A percentile compares a stretch with the other conserved stretches of the same genome.
Evolutionary conservation across 352 stramenopile genomes (phyloP).

Genomic region (Phytophthora agathidicida): DNA sequence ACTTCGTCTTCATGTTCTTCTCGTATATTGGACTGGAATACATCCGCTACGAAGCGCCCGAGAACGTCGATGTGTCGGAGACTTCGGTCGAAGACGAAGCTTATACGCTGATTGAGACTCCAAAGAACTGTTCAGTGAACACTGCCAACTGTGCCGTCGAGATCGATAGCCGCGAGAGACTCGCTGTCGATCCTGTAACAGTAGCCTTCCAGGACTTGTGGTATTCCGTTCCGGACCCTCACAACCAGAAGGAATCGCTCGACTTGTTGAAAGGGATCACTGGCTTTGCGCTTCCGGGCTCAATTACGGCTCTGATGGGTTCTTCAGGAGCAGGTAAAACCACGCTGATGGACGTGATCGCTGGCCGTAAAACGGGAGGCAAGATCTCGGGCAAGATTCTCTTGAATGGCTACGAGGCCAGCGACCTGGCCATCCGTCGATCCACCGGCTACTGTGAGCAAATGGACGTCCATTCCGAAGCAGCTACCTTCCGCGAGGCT

Average conservation of each 20-base stretch:
- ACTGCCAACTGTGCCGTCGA: slow-evolving; percentile 9
- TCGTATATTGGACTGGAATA: slow-evolving; percentile 18
- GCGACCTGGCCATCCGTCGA: slow-evolving; percentile 18
- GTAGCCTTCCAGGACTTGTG: slow-evolving; percentile 46
- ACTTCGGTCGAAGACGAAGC: slow-evolving; percentile 6
- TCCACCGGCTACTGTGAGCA: slow-evolving; percentile 24
- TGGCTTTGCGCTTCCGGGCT: slow-evolving; percentile 26
- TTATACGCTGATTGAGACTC: slow-evolving; percentile 20
- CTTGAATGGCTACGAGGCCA: slow-evolving; percentile 26
- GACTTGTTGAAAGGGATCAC: slow-evolving; percentile 27
- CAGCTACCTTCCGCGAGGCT: slow-evolving; percentile 16
- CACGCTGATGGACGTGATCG: slow-evolving; percentile 29
- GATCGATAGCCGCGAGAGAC: slow-evolving; percentile 7
- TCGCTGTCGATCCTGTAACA: slow-evolving; percentile 33
- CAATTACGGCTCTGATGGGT: slow-evolving; percentile 37
- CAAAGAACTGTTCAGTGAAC: slow-evolving; percentile 8
- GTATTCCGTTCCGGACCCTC: slow-evolving; percentile 53
- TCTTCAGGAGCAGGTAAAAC: slow-evolving; percentile 67
- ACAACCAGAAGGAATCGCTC: slow-evolving; percentile 47
- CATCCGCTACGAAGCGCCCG: slow-evolving; percentile 17
- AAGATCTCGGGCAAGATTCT: slow-evolving; percentile 27
- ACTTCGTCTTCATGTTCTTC: slow-evolving; percentile 29
- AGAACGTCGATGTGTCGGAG: slow-evolving; percentile 25
- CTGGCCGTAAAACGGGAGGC: slow-evolving; percentile 16
- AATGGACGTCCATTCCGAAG: slow-evolving; percentile 10